Evolutionary conservation across 768 basidiomycete species (phyloP), one percentile per base, ranked within the genome.

Genomic region (Chiua virens): DNA sequence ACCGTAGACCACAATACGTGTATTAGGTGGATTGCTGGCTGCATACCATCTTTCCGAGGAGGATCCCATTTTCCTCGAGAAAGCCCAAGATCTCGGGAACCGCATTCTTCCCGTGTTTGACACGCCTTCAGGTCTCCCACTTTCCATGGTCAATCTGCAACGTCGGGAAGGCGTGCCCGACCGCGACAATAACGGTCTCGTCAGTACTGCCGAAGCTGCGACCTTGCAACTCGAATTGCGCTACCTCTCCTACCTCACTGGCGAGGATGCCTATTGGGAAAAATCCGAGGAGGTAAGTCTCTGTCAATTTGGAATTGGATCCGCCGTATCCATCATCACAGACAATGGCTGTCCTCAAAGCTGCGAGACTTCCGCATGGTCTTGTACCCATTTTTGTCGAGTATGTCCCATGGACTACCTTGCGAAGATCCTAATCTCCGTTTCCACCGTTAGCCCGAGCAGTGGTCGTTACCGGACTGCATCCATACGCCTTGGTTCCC

Each of bases 201-300:
- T 87, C 42, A 87, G 85, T 58, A 85, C 90, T 11, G 90, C 95
- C 0, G 95, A 98, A 65, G 86, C 84, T n/a, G 81, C 86, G 8
- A 95, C 91, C 0, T 72, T 96, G 21, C 92, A 97, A 68, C 80
- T 98, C 18, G 95, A 97, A 68, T 84, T 98, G 63, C 82, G 86
- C 57, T 96, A 97, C 66, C 75, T 98, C n/a, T 83, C 83, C 44
- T 68, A 83, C 53, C 65, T 97, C 39, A 92, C 90, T 0, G 89
- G 80, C 11, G 82, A 95, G 42, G 80, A 84, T 3, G 69, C 72
- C 8, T 98, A 92, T 66, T 95, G 93, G 93, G 73, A 79, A 49
- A 86, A 82, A 54, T 91, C 74, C 0, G 92, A 94, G 66, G 77
- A 77, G 60, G 92, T 88, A 52, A 3, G 61, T 50, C 15, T 23